Base-by-base conservation (phyloP, 2,329 filamentous ascomycete species). In the Fusarium metavorans region DNA sequence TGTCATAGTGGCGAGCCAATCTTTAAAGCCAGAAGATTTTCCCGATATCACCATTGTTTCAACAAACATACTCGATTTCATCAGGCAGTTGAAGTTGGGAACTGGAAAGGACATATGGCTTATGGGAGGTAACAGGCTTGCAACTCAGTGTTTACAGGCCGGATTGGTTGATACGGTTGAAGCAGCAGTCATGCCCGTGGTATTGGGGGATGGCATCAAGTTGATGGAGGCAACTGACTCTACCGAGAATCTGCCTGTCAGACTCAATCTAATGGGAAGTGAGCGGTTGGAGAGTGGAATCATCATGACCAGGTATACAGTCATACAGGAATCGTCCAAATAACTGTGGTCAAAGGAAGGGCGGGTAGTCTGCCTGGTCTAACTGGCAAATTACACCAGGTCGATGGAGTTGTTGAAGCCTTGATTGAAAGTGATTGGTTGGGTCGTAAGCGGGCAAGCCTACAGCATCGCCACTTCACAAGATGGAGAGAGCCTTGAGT, bases 101-200 rank as follows among this genome's bases (percentile, higher is more conserved):
- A 43, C 62, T 0, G 78, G 75, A 0, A 78, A 76, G 56, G 77
- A 82, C 39, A 78, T 83, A 7, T 84, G 83, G 83, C 73, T 84
- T 1, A 82, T 84, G 80, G 83, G 82, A 8, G 82, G 82, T 0
- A 79, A 78, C 1, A 63, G 72, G 48, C 70, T 84, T 23, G 81
- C 78, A 27, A 64, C 75, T 11, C 61, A 71, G n/a, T 80, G 79
- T 32, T 64, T 83, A 7, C 71, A 76, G 11, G 79, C 77, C 7
- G 76, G 77, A 5, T 58, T 83, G 27, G 65, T 84, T 20, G 81
- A 83, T 30, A 67, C 73, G 0, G 62, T 83, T 4, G 82, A 84
- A 69, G 71, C 66, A 9, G 78, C 78, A 3, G 34, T 79, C 14
- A 78, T 80, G 73, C 77, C 78, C 11, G 73, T 76, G 11, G 25